These are phyloP conservation scores for Claviceps digitariae DNA, from an alignment of 2,329 filamentous ascomycete species.

Conservation along the genomic window DNA sequence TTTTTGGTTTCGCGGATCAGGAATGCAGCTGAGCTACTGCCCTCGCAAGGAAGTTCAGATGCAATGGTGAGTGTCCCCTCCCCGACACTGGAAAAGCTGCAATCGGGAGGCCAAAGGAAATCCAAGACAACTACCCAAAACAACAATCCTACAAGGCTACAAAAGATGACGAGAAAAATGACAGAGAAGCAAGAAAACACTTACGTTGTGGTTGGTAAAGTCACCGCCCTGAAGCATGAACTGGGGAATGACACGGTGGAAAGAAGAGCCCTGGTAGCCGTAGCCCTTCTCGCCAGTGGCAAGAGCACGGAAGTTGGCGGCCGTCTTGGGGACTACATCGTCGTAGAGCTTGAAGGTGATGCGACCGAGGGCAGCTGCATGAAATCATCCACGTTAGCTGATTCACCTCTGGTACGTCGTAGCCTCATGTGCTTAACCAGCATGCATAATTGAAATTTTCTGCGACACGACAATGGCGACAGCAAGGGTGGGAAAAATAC, in stretches of 20 bases:
- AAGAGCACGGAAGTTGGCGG: constrained; percentile 71
- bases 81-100: not conserved
- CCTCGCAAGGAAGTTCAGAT: too few relatives aligned
- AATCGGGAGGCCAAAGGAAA: not conserved
- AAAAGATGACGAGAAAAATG: not conserved
- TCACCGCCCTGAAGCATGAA: constrained; percentile 97
- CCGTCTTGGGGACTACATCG: constrained; percentile 76
- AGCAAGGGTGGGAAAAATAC: constrained; percentile 1
- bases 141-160: not conserved
- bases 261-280: constrained; percentile 69
- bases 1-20: too few relatives aligned
- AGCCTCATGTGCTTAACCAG: not conserved
- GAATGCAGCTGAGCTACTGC: too few relatives aligned
- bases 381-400: not conserved
- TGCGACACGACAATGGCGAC: too few relatives aligned
- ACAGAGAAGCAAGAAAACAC: not conserved
- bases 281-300: constrained; percentile 70
- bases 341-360: constrained; percentile 86
- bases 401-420: not conserved
- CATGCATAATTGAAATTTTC: too few relatives aligned
- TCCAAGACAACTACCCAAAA: not conserved
- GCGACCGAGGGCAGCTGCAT: constrained; percentile 36
- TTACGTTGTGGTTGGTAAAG: constrained; percentile 82
- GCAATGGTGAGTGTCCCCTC: not conserved
- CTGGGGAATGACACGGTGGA: constrained; percentile 85